Evolutionary conservation across 805 yeast species (phyloP).

Genomic region (Ogataea pini): DNA sequence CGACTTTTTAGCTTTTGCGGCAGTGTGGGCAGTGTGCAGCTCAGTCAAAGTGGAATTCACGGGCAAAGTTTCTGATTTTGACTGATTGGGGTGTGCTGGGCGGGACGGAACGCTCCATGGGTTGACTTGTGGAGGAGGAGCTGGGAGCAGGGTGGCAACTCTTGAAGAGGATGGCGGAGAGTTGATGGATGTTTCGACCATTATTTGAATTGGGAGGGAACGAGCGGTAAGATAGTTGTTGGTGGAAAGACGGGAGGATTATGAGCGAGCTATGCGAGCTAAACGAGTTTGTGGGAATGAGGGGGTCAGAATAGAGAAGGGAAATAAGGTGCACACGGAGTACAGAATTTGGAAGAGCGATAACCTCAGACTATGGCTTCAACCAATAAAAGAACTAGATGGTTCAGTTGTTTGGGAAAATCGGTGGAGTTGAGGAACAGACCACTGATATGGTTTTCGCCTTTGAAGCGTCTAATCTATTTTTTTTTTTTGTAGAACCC

Average conservation of each 20-base stretch:
- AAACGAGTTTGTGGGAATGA: neutral
- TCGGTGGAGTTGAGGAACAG: neutral
- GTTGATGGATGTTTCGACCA: neutral
- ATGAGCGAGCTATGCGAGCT: slow-evolving; percentile 2
- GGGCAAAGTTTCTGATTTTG: neutral
- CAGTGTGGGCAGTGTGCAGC: slow-evolving; percentile 1
- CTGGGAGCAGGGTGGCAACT: slow-evolving; percentile 28
- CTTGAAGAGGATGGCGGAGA: slow-evolving; percentile 4
- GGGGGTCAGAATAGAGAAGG: neutral
- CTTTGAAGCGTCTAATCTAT: slow-evolving; percentile 8
- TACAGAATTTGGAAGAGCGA: neutral
- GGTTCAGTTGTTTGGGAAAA: neutral
- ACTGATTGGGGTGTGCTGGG: slow-evolving; percentile 3
- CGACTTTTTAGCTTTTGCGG: slow-evolving; percentile 20
- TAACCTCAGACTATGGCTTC: neutral
- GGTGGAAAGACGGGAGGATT: neutral
- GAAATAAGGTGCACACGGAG: neutral
- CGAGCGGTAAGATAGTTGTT: too few relatives aligned
- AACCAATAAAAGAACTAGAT: neutral
- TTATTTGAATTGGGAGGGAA: too few relatives aligned
- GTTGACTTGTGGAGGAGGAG: slow-evolving; percentile 32
- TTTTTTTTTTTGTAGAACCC: slow-evolving; percentile 2
- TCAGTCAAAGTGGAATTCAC: neutral
- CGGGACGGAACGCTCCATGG: slow-evolving; percentile 25
- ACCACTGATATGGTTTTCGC: slow-evolving; percentile 1